A percentile compares a stretch with the other conserved stretches of the same genome.
Evolutionary conservation across 176 grass and related monocot species (phyloP).

Genomic region (Bromus sterilis): DNA sequence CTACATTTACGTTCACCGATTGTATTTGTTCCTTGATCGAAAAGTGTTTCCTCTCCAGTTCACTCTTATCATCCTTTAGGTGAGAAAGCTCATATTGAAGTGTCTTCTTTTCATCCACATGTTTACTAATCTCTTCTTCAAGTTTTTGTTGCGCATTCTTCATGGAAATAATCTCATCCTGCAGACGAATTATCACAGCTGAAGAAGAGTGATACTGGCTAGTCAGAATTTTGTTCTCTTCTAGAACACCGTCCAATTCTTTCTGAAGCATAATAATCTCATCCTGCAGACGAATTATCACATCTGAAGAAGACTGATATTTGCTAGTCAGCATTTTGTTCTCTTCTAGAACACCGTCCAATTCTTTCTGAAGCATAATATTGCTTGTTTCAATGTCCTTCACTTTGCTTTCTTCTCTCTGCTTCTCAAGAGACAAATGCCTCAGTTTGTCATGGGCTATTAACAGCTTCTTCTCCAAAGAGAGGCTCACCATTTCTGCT

Average conservation of each 20-base stretch:
- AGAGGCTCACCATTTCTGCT: conserved; percentile 56
- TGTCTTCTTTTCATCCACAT: conserved; percentile 56
- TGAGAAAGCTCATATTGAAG: conserved; percentile 59
- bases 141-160: conserved; percentile 53
- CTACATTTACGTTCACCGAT: conserved; percentile 59
- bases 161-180: conserved; percentile 81
- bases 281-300: conserved; percentile 76
- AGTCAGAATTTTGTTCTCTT: conserved; percentile 50
- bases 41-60: conserved; percentile 57
- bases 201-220: conserved; percentile 56
- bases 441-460: conserved; percentile 55
- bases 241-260: conserved; percentile 38
- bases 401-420: conserved; percentile 32
- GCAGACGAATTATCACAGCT: conserved; percentile 58
- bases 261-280: conserved; percentile 60
- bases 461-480: conserved; percentile 58
- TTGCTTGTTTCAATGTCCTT: conserved; percentile 34
- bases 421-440: conserved; percentile 56
- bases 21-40: conserved; percentile 65
- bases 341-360: conserved; percentile 31
- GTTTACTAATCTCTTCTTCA: conserved; percentile 43
- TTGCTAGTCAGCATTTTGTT: conserved; percentile 35
- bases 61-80: conserved; percentile 60
- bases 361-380: conserved; percentile 32
- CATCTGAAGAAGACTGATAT: conserved; percentile 45